Evolutionary conservation across 345 rosid species (phyloP).

Genomic region (Toxicodendron radicans): DNA sequence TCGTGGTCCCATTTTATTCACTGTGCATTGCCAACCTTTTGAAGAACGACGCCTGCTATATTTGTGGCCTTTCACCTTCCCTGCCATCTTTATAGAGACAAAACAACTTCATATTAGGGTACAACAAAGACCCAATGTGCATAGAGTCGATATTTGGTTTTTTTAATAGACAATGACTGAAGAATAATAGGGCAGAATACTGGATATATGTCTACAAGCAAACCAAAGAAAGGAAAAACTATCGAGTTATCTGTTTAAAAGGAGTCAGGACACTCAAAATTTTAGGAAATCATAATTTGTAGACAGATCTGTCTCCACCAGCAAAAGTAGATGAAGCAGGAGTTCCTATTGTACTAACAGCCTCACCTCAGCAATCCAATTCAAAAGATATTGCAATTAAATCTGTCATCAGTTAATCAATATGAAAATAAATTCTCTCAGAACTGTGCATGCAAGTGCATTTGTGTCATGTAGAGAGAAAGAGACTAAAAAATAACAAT

Average conservation of each 20-base stretch:
- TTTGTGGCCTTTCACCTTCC: conserved; percentile 79
- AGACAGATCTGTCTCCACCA: neutral
- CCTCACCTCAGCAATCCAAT: neutral
- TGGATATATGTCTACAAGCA: neutral
- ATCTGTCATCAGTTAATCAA: neutral
- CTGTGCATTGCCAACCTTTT: conserved; percentile 87
- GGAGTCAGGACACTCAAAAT: conserved; percentile 5
- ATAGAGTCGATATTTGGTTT: neutral
- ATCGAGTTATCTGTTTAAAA: neutral
- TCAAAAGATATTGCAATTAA: neutral
- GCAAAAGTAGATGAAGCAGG: neutral
- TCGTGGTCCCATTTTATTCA: conserved; percentile 72
- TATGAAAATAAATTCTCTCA: conserved; percentile 2
- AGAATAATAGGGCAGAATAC: neutral
- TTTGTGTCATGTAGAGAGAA: neutral
- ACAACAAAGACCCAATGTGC: neutral
- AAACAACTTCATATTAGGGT: neutral
- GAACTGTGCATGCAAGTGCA: neutral
- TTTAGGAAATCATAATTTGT: neutral
- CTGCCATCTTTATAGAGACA: conserved; percentile 53
- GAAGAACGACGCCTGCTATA: conserved; percentile 78
- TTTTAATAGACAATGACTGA: neutral
- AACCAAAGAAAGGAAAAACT: neutral
- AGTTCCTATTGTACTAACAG: neutral
- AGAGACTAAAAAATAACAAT: conserved; percentile 7